phyloP scores from a whole-genome alignment of 352 stramenopile species.

The Phytophthora fragariaefolia region DNA sequence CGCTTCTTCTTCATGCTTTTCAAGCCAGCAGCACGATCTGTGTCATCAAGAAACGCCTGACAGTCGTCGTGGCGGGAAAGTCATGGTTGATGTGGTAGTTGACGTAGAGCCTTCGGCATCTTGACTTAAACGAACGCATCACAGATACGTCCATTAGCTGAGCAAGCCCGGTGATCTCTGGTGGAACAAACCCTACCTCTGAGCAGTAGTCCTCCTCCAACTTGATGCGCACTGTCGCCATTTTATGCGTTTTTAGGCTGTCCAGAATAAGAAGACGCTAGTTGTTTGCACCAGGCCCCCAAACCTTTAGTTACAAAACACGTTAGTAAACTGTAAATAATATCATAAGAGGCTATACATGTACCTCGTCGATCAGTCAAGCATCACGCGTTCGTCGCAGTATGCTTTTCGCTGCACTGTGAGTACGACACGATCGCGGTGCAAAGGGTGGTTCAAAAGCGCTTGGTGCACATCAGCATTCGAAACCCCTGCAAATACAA shows the following conservation, averaged over 20 bases:
- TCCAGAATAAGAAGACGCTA: not conserved
- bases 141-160: not conserved
- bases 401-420: not conserved
- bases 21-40: not conserved
- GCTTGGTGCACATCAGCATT: not conserved
- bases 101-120: not conserved
- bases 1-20: not conserved
- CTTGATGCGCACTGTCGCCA: not conserved
- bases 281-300: not conserved
- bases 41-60: not conserved
- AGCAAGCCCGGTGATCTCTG: not conserved
- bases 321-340: not conserved
- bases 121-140: not conserved
- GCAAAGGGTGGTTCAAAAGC: not conserved
- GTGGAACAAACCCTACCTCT: not conserved
- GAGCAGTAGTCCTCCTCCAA: not conserved
- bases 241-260: not conserved
- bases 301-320: not conserved
- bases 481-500: not conserved
- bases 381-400: not conserved
- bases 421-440: not conserved
- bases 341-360: not conserved
- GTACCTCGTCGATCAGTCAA: not conserved
- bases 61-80: not conserved
- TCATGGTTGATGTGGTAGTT: not conserved